Evolutionary conservation across 306 rosid species (phyloP), one percentile per base, ranked within the genome.

Genomic region (Pueraria montana): DNA sequence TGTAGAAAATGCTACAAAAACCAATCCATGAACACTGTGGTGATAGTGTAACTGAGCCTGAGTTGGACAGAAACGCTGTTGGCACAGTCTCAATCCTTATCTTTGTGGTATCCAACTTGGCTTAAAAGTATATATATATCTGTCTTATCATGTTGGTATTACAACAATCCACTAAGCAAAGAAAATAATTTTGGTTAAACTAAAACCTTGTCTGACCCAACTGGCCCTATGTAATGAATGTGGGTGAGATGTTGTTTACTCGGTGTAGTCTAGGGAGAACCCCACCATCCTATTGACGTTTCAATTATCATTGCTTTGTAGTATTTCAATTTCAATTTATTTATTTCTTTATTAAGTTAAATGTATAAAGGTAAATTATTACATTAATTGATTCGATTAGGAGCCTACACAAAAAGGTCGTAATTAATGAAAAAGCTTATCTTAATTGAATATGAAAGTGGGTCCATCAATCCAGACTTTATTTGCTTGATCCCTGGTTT

Each of bases 371-470:
- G 56, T 0, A 27, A 36, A 64, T n/a, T n/a, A 66, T 42, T 73
- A 34, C 16, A 72, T 62, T 38, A 62, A n/a, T 74, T 73, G 52
- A 42, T 59, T 48, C 5, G 21, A 43, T 11, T 52, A 30, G 30
- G 77, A 62, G 45, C 68, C 49, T 34, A 52, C 26, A 18, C 27
- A 23, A 34, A 70, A 78, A 38, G 68, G 18, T 53, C 11, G 4
- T 78, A 61, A 70, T 61, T 77, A 62, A 77, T 17, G 55, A 20
- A 43, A 12, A 32, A 71, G 24, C 42, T 77, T 61, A 17, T 48
- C 27, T 77, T 77, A 49, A 71, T 78, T 72, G 67, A 78, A 75
- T 72, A 21, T 26, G 17, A 62, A 84, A 77, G 75, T 69, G 18
- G 52, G 62, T 50, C 75, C 66, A 21, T 59, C 10, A 14, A 14